These are phyloP conservation scores for Candida sakaeoensis DNA, from an alignment of 805 yeast species.

Conservation along the genomic window DNA sequence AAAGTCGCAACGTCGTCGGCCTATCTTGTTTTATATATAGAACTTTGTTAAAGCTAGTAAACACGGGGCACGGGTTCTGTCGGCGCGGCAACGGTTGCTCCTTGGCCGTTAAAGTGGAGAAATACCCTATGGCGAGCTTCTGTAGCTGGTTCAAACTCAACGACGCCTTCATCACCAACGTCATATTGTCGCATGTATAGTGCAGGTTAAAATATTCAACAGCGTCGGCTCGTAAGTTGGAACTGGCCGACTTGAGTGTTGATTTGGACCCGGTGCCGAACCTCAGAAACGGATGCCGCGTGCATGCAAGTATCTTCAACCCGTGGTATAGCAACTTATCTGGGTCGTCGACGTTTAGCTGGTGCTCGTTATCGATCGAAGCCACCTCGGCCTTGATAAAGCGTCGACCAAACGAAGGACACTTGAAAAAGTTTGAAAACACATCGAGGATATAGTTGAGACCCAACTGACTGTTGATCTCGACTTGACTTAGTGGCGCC, in stretches of 20 bases:
- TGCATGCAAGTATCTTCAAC: conserved; percentile 45
- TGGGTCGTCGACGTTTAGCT: conserved; percentile 40
- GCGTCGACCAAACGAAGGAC: conserved; percentile 46
- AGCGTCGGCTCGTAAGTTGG: conserved; percentile 33
- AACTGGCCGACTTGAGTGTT: conserved; percentile 45
- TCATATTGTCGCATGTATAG: conserved; percentile 48
- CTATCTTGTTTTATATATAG: conserved; percentile 36
- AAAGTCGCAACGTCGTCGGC: conserved; percentile 38
- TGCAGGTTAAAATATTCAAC: conserved; percentile 35
- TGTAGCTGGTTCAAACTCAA: conserved; percentile 58
- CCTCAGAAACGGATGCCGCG: conserved; percentile 50
- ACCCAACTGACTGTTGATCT: conserved; percentile 25
- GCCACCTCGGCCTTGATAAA: conserved; percentile 48
- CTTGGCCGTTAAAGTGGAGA: no score
- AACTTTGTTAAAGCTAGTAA: conserved; percentile 11
- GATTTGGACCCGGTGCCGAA: conserved; percentile 62
- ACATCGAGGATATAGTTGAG: conserved; percentile 45
- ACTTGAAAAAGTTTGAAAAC: conserved; percentile 49
- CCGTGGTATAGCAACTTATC: conserved; percentile 59
- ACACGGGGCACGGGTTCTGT: background rate
- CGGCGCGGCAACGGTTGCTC: no score
- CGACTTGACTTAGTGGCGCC: conserved; percentile 43
- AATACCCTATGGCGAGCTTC: conserved; percentile 45
- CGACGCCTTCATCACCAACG: conserved; percentile 61
- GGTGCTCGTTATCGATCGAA: conserved; percentile 67